phyloP scores from a whole-genome alignment of 495 filamentous ascomycete species.

The Trichoderma virens region DNA sequence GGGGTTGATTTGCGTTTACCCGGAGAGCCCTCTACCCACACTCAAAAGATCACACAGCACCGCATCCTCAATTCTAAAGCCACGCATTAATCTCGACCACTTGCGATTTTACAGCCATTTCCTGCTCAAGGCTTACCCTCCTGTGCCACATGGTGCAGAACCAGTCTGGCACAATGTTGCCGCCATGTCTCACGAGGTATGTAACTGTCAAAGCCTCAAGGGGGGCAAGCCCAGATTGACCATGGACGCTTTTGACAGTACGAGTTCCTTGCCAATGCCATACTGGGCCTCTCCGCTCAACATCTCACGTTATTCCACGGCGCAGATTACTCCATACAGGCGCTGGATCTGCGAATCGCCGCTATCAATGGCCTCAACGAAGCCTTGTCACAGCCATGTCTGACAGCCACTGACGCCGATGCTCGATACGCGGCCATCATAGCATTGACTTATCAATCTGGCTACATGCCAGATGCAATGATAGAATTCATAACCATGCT shows the following conservation, averaged over 20 bases:
- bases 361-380: conserved; percentile 39
- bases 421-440: conserved; percentile 42
- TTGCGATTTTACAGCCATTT: conserved; percentile 53
- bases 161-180: conserved; percentile 43
- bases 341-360: conserved; percentile 40
- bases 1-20: conserved; percentile 44
- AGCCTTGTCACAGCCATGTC: conserved; percentile 26
- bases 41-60: conserved; percentile 13
- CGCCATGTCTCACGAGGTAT: conserved; percentile 38
- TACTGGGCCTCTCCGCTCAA: conserved; percentile 43
- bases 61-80: conserved; percentile 17
- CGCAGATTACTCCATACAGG: conserved; percentile 19
- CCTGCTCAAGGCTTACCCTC: conserved; percentile 43
- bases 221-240: not conserved
- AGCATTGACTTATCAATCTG: conserved; percentile 46
- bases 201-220: conserved; percentile 9
- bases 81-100: conserved; percentile 35
- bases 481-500: conserved; percentile 49
- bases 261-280: conserved; percentile 39
- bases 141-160: conserved; percentile 44
- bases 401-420: conserved; percentile 31
- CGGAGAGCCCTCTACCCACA: conserved; percentile 14
- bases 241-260: conserved; percentile 18
- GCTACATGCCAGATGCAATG: conserved; percentile 46
- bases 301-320: conserved; percentile 30